Percentiles rank a stretch among this genome's conserved stretches.
These are phyloP conservation scores for Rubus idaeus DNA, from an alignment of 306 rosid genomes.

Conservation along the genomic window DNA sequence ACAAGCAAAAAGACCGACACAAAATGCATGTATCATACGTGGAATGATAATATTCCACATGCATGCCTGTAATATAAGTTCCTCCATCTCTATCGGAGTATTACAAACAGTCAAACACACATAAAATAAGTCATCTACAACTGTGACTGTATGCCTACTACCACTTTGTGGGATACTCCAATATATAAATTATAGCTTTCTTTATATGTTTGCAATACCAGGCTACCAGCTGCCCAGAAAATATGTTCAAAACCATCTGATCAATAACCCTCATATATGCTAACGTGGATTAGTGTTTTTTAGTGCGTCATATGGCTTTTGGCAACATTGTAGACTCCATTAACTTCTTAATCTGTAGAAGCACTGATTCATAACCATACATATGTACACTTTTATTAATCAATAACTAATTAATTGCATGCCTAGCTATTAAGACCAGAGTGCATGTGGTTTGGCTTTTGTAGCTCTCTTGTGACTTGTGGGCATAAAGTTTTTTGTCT, in stretches of 20 bases:
- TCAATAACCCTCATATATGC: too few species aligned
- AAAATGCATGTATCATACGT: background rate
- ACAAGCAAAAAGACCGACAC: background rate
- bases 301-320: background rate
- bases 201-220: too few species aligned
- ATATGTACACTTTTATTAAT: too few species aligned
- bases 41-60: slow-evolving; percentile 36
- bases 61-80: background rate
- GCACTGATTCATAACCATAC: background rate
- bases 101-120: background rate
- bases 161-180: too few species aligned
- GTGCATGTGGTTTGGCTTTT: background rate
- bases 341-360: background rate
- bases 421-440: background rate
- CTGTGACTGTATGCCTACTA: background rate
- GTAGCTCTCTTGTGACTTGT: background rate
- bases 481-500: background rate
- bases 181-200: too few species aligned
- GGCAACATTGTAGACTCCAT: background rate
- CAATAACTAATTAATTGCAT: too few species aligned
- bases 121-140: background rate
- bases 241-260: too few species aligned
- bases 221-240: too few species aligned
- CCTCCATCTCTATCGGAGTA: background rate
- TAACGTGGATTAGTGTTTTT: background rate